Evolutionary conservation across 805 yeast genomes (phyloP).

Genomic region (Priceomyces carsonii): DNA sequence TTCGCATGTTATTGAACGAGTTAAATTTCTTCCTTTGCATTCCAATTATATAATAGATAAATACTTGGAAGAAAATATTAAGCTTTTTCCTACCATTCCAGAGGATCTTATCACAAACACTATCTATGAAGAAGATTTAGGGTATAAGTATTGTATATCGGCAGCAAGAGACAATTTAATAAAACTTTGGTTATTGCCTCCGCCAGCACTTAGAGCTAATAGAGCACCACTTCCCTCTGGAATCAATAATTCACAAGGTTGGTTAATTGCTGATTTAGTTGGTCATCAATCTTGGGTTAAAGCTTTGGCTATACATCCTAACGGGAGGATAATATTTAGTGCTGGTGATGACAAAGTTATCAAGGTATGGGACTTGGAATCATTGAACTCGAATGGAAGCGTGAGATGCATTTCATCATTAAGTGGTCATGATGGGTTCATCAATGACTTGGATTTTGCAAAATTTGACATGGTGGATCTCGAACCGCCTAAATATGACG

Average conservation of each 20-base stretch:
- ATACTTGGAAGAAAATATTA: conserved; percentile 31
- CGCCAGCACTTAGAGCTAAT: conserved; percentile 58
- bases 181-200: conserved; percentile 75
- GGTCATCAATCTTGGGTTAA: conserved; percentile 92
- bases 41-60: conserved; percentile 52
- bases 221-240: conserved; percentile 55
- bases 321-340: conserved; percentile 66
- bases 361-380: conserved; percentile 71
- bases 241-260: conserved; percentile 58
- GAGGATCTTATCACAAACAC: conserved; percentile 27
- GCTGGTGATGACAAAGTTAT: conserved; percentile 80
- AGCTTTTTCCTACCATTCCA: conserved; percentile 34
- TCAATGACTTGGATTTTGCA: conserved; percentile 62
- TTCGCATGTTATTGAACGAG: conserved; percentile 78
- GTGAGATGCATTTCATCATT: conserved; percentile 51
- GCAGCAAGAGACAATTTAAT: conserved; percentile 78
- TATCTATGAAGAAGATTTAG: conserved; percentile 36
- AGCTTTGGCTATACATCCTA: conserved; percentile 69
- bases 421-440: conserved; percentile 72
- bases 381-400: conserved; percentile 37
- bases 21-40: conserved; percentile 59
- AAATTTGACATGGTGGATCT: conserved; percentile 23
- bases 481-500: conserved; percentile 15
- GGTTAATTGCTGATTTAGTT: conserved; percentile 51
- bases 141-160: conserved; percentile 71